phyloP scores from a whole-genome alignment of 768 basidiomycete species.

The Leccinum uliginosum region DNA sequence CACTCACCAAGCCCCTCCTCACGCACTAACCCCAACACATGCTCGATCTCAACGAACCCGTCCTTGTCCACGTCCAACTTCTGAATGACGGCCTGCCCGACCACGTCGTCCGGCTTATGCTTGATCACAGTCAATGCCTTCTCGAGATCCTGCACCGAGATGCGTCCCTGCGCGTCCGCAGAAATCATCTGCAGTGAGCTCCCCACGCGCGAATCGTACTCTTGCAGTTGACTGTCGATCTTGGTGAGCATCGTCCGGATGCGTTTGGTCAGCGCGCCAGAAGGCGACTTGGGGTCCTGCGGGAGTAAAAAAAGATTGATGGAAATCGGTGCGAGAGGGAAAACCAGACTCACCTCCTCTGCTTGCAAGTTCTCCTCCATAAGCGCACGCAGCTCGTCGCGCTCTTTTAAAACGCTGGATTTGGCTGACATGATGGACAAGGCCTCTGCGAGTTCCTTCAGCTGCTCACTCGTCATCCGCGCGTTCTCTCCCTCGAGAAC shows the following conservation, averaged over 20 bases:
- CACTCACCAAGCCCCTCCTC: conserved; percentile 78
- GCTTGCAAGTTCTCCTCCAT: conserved; percentile 92
- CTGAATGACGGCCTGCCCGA: conserved; percentile 80
- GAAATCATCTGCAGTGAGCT: conserved; percentile 83
- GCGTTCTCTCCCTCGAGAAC: conserved; percentile 64
- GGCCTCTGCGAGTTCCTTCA: conserved; percentile 91
- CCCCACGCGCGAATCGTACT: conserved; percentile 86
- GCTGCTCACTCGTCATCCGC: conserved; percentile 96
- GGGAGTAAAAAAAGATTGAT: not conserved
- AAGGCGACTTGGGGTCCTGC: conserved; percentile 75
- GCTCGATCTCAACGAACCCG: conserved; percentile 92
- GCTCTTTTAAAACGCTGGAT: conserved; percentile 93
- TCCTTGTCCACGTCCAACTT: conserved; percentile 97
- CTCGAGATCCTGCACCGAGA: conserved; percentile 83
- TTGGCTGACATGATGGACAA: conserved; percentile 88
- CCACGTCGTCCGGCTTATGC: conserved; percentile 87
- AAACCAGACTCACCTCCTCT: conserved; percentile 57
- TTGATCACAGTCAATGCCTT: conserved; percentile 91
- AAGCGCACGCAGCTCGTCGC: conserved; percentile 83
- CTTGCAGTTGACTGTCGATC: conserved; percentile 87
- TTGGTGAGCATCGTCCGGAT: conserved; percentile 95
- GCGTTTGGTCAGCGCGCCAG: conserved; percentile 88
- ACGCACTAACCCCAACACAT: conserved; percentile 83
- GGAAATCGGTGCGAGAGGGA: not conserved
- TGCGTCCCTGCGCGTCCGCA: conserved; percentile 80